Percentiles rank a stretch among this genome's conserved stretches.
Evolutionary conservation across 306 rosid species (phyloP).

Genomic region (Bauhinia variegata): DNA sequence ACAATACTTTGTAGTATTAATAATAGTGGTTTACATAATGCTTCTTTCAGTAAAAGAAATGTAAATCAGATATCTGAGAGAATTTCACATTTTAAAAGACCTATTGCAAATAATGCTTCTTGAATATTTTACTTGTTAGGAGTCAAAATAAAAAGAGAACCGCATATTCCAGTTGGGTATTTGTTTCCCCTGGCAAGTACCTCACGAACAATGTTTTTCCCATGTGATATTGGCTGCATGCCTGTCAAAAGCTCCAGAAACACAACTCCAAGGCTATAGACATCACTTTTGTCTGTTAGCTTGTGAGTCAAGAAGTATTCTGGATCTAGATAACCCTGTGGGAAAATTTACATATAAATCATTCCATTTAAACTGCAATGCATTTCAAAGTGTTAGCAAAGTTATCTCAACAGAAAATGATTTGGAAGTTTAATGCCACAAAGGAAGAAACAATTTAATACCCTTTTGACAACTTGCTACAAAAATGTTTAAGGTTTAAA

Average conservation of each 20-base stretch:
- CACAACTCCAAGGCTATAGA: constrained; percentile 79
- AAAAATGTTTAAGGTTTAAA: neutral
- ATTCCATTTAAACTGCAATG: neutral
- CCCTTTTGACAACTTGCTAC: neutral
- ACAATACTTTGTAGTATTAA: constrained; percentile 19
- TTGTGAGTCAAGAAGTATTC: constrained; percentile 73
- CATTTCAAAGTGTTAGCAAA: neutral
- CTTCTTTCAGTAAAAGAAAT: neutral
- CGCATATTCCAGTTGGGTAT: no score
- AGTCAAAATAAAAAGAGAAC: no score
- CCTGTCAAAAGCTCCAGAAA: constrained; percentile 71
- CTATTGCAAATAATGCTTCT: neutral
- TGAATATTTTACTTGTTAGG: neutral
- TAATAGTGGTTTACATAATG: neutral
- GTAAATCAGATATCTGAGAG: neutral
- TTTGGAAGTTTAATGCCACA: constrained; percentile 1
- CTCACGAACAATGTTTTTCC: constrained; percentile 85
- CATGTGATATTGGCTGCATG: constrained; percentile 72
- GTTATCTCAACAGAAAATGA: neutral
- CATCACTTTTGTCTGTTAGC: constrained; percentile 81
- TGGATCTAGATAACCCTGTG: constrained; percentile 84
- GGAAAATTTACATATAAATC: constrained; percentile 10
- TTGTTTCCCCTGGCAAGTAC: constrained; percentile 27
- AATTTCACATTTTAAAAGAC: neutral
- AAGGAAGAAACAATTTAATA: neutral